Conservation (phyloP, 768 basidiomycete genomes). For the Tricholomella constricta region DNA sequence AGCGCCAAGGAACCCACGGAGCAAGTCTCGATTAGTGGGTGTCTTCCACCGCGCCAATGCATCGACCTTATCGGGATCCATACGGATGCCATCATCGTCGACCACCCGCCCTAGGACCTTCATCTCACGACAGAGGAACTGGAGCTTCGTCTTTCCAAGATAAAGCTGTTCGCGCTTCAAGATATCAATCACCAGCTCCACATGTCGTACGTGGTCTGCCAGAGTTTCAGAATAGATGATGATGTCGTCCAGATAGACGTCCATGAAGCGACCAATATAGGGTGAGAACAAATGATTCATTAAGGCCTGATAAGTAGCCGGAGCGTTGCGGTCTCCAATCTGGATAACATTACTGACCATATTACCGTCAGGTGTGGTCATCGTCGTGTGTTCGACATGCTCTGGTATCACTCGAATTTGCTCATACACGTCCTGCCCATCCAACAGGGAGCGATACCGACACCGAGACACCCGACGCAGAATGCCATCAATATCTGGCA, state of each 20-base stretch:
- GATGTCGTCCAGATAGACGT: no score
- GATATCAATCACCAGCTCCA: constrained; percentile 26
- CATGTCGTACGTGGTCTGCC: constrained; percentile 33
- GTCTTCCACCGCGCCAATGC: constrained; percentile 27
- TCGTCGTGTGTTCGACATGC: constrained; percentile 22
- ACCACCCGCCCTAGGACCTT: constrained; percentile 28
- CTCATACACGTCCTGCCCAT: constrained; percentile 34
- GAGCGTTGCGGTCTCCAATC: no score
- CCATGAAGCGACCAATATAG: constrained; percentile 37
- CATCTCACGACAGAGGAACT: constrained; percentile 14
- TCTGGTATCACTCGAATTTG: constrained; percentile 12
- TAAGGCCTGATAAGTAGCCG: constrained; percentile 37
- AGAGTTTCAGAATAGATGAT: constrained; percentile 34
- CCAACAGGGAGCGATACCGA: constrained; percentile 33
- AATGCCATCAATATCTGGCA: constrained; percentile 39
- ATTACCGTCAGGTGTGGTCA: constrained; percentile 33
- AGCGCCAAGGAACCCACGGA: constrained; percentile 35
- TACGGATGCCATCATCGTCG: constrained; percentile 33
- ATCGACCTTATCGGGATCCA: constrained; percentile 44
- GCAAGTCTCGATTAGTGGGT: constrained; percentile 27
- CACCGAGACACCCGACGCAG: constrained; percentile 28
- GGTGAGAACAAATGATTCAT: constrained; percentile 36
- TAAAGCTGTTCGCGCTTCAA: constrained; percentile 29
- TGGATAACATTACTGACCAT: constrained; percentile 31
- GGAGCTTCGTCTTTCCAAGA: constrained; percentile 29